Evolutionary conservation across 2,329 filamentous ascomycete species (phyloP), one percentile per base, ranked within the genome.

Genomic region (Beauveria asiatica): DNA sequence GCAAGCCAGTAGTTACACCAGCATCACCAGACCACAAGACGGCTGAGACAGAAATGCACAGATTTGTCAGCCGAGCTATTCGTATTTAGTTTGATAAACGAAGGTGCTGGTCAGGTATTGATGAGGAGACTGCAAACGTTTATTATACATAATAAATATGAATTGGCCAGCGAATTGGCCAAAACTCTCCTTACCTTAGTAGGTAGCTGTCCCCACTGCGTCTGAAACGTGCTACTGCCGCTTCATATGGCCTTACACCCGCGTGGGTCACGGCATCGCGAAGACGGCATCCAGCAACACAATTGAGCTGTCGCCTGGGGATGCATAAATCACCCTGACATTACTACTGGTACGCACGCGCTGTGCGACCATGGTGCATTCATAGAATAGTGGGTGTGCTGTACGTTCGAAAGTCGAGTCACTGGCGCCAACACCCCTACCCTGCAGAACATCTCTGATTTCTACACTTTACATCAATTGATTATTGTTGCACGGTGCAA

Each of bases 201-300:
- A 8, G 21, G 2, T 30, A 33, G 33, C 13, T 37, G 11, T 37
- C 33, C 33, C 33, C 33, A 37, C 33, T 37, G 33, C 11, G 21
- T 54, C 57, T 60, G 57, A 60, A 60, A 60, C 57, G 57, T 33
- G 49, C 50, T 39, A 54, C 30, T 19, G 19, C 33, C 44, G 42
- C 42, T 44, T 48, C 49, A 59, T 53, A 25, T 48, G 19, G 30
- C 8, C 42, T 50, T 54, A 25, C 50, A 42, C 2, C 41, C 21
- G 21, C 33, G 42, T 60, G 57, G 57, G 50, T 54, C 50, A 33
- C 30, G 19, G 19, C 49, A 39, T 50, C 33, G 42, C 44, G 30
- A n/a, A 37, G 13, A 25, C n/a, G 46, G 11, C 37, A 44, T 23
- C 10, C 6, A 42, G 37, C 9, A 16, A 37, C 17, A 42, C 27